Evolutionary conservation across 2,329 filamentous ascomycete species (phyloP), one percentile per base, ranked within the genome.

Genomic region (Annulohypoxylon truncatum): DNA sequence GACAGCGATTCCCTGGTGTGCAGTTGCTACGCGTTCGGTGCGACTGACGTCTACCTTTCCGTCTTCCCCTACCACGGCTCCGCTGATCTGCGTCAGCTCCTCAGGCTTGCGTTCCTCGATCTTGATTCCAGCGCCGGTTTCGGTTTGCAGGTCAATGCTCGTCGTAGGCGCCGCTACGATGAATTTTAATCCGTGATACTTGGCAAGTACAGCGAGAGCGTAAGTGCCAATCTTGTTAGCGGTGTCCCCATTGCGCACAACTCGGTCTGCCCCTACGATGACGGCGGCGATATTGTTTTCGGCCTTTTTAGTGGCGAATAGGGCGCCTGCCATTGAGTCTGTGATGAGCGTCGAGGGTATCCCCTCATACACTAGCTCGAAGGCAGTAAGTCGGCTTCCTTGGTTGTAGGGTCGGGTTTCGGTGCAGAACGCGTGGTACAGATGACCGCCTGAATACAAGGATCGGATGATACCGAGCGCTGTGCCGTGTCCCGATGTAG

Each of bases 201-300:
- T 90, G 20, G 96, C 96, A 28, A 97, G 85, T n/a, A 98, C 94
- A 2, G 96, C 94, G 3, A 99, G 86, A 58, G 90, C 87, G 78
- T 99, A 98, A 0, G 96, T 99, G 54, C 96, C 96, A 67, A 99
- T 96, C 83, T 99, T 99, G 83, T 99, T 99, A 60, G 96, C 96
- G 0, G 96, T 98, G 80, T 99, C 96, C 28, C 96, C 96, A 74
- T 99, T 99, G 53, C 94, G 92, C 29, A 95, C 96, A 12, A 99
- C 96, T 61, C 96, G 89, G 78, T 99, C 96, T 2, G 96, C 96
- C 26, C 96, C 96, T 0, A 99, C 96, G 28, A 99, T 90, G 54
- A 99, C 92, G 4, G 94, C 95, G 4, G 89, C 87, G 64, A 99
- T 92, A 74, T 90, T 89, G 75, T 89, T 85, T 35, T 84, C 80